Base-by-base conservation (phyloP, 495 filamentous ascomycete species). In the Hamigera avellanea region DNA sequence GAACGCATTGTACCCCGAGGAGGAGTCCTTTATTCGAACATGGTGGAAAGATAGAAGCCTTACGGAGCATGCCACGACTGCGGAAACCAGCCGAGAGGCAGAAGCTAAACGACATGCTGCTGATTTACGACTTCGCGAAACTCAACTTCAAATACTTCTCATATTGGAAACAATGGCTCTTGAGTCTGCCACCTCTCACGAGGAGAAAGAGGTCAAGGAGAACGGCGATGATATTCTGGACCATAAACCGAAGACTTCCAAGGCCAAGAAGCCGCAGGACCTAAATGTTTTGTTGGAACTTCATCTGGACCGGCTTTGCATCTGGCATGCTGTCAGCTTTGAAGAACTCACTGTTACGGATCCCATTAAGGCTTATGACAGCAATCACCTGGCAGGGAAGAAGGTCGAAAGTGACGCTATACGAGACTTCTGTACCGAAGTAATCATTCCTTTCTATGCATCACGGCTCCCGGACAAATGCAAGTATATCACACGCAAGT, bases 371-470 rank as follows among this genome's bases (percentile, higher is more conserved):
- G 32, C 57, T 18, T 54, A 56, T 6, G 49, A 36, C 9, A 43
- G 46, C 33, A 53, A 46, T 17, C 53, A 54, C 37, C 48, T 49
- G 34, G 52, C 59, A 8, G 61, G 61, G 14, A 67, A 68, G 43
- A 67, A 64, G 34, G 45, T 49, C 29, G 63, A 70, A 29, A 69
- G 62, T 19, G 75, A 81, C 49, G 67, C 72, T 13, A 61, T 85
- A 19, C 68, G 67, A 33, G 70, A 87, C 51, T 98, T 95, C 48
- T 96, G 86, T 53, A 72, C 87, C 2, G 89, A 96, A 56, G 85
- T 98, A 35, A 79, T 98, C 48, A 62, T 93, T 26, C 89, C 91
- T 31, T 96, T 98, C 65, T 98, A 93, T 49, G 77, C 78, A 25
- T 73, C 85, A 9, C 80, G 88, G 15, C 63, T 95, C 8, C 89